These are phyloP conservation scores for Paecilomyces variotii DNA, from an alignment of 2,329 filamentous ascomycete genomes.

Conservation along the genomic window DNA sequence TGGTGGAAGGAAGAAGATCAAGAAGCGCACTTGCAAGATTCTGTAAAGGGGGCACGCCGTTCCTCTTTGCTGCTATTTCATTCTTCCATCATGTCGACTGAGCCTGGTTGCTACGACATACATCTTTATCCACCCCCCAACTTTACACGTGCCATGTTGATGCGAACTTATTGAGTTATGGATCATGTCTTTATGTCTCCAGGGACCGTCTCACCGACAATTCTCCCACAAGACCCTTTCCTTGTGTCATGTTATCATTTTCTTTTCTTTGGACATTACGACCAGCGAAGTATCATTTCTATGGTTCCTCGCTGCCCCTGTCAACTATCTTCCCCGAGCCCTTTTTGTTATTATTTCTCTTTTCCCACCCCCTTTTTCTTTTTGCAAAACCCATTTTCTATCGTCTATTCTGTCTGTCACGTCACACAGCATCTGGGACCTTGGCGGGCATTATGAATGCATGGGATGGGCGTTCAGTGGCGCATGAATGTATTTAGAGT, in stretches of 20 bases:
- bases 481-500: slow-evolving; percentile 13
- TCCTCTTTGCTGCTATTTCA: background rate
- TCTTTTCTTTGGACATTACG: slow-evolving; percentile 3
- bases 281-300: background rate
- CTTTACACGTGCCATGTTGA: background rate
- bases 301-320: slow-evolving; percentile 2
- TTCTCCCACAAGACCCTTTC: background rate
- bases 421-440: slow-evolving; percentile 19
- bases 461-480: slow-evolving; percentile 32
- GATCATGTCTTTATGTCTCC: slow-evolving; percentile 1
- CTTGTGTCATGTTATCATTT: slow-evolving; percentile 3
- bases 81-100: background rate
- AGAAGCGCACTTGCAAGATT: slow-evolving; percentile 76
- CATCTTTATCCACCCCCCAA: background rate
- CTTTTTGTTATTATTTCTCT: slow-evolving; percentile 8
- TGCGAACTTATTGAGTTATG: slow-evolving; percentile 2
- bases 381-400: slow-evolving; percentile 5
- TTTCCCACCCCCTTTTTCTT: slow-evolving; percentile 4
- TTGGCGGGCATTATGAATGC: slow-evolving; percentile 19
- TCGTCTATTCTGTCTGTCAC: slow-evolving; percentile 17
- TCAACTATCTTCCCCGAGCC: slow-evolving; percentile 3
- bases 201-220: background rate
- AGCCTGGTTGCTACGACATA: background rate
- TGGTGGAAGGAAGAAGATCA: slow-evolving; percentile 54
- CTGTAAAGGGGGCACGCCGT: slow-evolving; percentile 45